A percentile compares a stretch with the other conserved stretches of the same genome.
Conservation (phyloP, 768 basidiomycete genomes). For the Postia placenta region DNA sequence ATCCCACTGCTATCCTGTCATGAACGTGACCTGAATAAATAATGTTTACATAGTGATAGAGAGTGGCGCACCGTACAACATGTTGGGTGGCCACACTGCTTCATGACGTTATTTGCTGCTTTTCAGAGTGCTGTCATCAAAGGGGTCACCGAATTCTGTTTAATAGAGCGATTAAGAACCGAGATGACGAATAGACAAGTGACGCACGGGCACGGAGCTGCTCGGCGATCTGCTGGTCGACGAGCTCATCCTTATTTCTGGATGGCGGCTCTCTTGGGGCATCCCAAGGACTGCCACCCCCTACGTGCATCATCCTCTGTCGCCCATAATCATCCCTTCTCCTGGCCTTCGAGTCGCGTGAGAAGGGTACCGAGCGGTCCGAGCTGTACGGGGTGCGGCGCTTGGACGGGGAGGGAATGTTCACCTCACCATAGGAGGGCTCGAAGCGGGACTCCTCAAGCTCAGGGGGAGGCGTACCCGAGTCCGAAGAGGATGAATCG, state of each 20-base stretch:
- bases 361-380: conserved; percentile 7
- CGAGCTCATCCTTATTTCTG: conserved; percentile 18
- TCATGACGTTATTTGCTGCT: neutral
- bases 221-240: conserved; percentile 17
- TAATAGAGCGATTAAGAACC: neutral
- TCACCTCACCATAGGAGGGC: too few species aligned
- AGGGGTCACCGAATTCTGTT: conserved; percentile 9
- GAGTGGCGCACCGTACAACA: too few species aligned
- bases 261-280: neutral
- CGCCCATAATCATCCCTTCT: conserved; percentile 12
- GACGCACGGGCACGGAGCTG: conserved; percentile 15
- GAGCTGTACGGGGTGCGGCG: conserved; percentile 2
- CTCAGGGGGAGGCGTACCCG: conserved; percentile 2
- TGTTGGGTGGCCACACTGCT: too few species aligned
- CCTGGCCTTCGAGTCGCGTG: conserved; percentile 19
- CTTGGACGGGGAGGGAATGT: too few species aligned
- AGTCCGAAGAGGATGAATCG: conserved; percentile 16
- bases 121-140: conserved; percentile 3
- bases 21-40: too few species aligned
- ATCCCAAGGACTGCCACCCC: conserved; percentile 1
- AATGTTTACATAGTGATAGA: too few species aligned
- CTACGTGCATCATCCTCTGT: neutral
- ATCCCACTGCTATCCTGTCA: too few species aligned
- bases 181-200: neutral
- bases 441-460: too few species aligned